Base-by-base conservation (phyloP, 1,139 yeast species). In the Yamadazyma friedrichii region DNA sequence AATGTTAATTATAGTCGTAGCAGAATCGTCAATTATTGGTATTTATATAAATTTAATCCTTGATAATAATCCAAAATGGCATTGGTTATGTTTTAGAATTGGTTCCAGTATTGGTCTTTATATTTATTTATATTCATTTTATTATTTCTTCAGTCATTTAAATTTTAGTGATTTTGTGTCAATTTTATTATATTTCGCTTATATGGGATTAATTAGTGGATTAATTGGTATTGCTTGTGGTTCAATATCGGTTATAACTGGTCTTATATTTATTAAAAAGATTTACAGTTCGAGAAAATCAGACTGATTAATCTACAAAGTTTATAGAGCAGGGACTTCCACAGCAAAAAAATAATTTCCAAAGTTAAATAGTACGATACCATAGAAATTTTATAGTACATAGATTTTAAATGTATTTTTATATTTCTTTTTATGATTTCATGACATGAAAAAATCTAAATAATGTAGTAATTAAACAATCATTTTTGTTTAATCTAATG, bases 21-120 rank as follows among this genome's bases (percentile, higher is more conserved):
- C 79, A 36, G 95, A 88, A 58, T 78, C 86, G 42, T 78, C 93
- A n/a, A 73, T 88, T 29, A 78, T 88, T 33, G 81, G 87, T 9
- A 74, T 84, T 11, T 88, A 84, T 54, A 57, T 84, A 31, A 76
- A 82, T 35, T 70, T 88, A 53, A 60, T 68, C 2, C 72, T 77
- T 35, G 70, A 78, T 48, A 81, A 79, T 41, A 80, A 84, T 54
- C 81, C 82, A 41, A 64, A 71, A 46, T 88, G 96, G 96, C 88
- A 87, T 58, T 88, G 96, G 96, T 72, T 84, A 50, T 72, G 89
- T 13, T 88, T 87, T 59, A 61, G 80, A 46, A 80, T 82, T 31
- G 89, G 95, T 3, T 74, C 88, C 1, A 80, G 89, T 45, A 80
- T 78, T 36, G 79, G 89, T 20, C 73, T 84, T 73, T 88, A 84